A percentile compares a stretch with the other conserved stretches of the same genome.
Conservation (phyloP, 768 basidiomycete species). For the Collybiopsis confluens region DNA sequence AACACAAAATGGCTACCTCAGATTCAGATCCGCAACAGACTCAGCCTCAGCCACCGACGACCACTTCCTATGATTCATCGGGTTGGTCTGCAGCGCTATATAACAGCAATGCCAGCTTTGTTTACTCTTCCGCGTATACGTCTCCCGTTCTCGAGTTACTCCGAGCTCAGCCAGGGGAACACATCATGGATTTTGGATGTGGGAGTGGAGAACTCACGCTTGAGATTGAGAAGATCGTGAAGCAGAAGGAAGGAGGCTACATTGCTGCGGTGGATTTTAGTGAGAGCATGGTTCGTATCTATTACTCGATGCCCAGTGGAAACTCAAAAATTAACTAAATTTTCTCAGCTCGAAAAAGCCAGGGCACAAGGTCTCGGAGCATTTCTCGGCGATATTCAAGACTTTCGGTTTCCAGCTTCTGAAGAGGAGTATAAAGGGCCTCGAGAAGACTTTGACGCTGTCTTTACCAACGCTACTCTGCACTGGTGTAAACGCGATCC, state of each 20-base stretch:
- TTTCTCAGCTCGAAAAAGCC: slow-evolving; percentile 49
- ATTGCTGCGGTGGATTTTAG: slow-evolving; percentile 71
- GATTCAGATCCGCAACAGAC: too few species aligned
- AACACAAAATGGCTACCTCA: too few species aligned
- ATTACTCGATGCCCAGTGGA: too few species aligned
- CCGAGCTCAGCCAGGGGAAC: slow-evolving; percentile 59
- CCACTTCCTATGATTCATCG: background rate
- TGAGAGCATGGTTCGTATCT: slow-evolving; percentile 60
- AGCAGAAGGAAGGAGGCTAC: slow-evolving; percentile 37
- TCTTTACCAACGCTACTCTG: slow-evolving; percentile 76
- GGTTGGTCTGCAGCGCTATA: slow-evolving; percentile 40
- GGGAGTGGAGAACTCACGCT: slow-evolving; percentile 78
- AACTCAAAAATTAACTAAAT: too few species aligned
- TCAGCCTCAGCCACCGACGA: background rate
- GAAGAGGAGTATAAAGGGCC: slow-evolving; percentile 20
- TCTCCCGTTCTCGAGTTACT: slow-evolving; percentile 57
- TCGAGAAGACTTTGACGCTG: slow-evolving; percentile 56
- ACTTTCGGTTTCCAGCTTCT: slow-evolving; percentile 28
- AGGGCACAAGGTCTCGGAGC: slow-evolving; percentile 40
- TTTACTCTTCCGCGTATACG: slow-evolving; percentile 44
- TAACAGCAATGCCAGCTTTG: slow-evolving; percentile 49
- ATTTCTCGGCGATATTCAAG: slow-evolving; percentile 54
- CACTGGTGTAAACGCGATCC: slow-evolving; percentile 87
- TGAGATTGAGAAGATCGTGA: slow-evolving; percentile 50
- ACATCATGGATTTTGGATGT: slow-evolving; percentile 75